Conservation (phyloP, 495 filamentous ascomycete species). For the Penicillium lagena region DNA sequence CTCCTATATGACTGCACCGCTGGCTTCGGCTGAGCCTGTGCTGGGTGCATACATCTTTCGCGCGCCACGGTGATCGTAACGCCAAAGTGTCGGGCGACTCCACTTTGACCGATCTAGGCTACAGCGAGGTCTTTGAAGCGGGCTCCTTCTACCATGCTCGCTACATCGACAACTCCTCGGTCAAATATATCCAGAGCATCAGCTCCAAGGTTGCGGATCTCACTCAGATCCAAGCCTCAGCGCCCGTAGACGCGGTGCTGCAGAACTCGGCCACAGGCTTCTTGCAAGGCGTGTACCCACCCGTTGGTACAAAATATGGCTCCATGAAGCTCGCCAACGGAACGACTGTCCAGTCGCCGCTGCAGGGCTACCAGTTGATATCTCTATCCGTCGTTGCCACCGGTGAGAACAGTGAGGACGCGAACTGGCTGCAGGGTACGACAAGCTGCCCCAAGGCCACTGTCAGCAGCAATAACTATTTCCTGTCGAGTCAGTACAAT, state of each 20-base stretch:
- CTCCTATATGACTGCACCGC: constrained; percentile 19
- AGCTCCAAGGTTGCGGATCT: constrained; percentile 50
- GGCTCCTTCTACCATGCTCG: constrained; percentile 57
- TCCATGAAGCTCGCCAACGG: constrained; percentile 46
- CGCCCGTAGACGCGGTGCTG: constrained; percentile 56
- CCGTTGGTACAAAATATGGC: constrained; percentile 36
- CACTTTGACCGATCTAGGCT: constrained; percentile 54
- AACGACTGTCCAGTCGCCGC: constrained; percentile 41
- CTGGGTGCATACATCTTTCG: constrained; percentile 58
- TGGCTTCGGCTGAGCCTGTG: constrained; percentile 51
- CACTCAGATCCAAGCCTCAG: constrained; percentile 50
- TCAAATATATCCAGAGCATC: constrained; percentile 50
- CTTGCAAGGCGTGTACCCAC: constrained; percentile 58
- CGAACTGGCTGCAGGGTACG: constrained; percentile 51
- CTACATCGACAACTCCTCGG: constrained; percentile 46
- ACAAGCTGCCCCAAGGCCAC: constrained; percentile 56
- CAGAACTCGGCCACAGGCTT: constrained; percentile 53
- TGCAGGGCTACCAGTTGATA: constrained; percentile 58
- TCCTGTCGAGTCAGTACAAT: constrained; percentile 53
- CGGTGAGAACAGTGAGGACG: constrained; percentile 47
- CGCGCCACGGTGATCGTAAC: constrained; percentile 60
- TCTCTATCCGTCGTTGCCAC: constrained; percentile 36
- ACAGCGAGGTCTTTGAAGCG: constrained; percentile 52
- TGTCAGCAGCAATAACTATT: constrained; percentile 67
- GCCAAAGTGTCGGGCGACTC: constrained; percentile 49